A percentile compares a stretch with the other conserved stretches of the same genome.
Conservation (phyloP, 129 eudicot genomes). For the Flaveria linearis region DNA sequence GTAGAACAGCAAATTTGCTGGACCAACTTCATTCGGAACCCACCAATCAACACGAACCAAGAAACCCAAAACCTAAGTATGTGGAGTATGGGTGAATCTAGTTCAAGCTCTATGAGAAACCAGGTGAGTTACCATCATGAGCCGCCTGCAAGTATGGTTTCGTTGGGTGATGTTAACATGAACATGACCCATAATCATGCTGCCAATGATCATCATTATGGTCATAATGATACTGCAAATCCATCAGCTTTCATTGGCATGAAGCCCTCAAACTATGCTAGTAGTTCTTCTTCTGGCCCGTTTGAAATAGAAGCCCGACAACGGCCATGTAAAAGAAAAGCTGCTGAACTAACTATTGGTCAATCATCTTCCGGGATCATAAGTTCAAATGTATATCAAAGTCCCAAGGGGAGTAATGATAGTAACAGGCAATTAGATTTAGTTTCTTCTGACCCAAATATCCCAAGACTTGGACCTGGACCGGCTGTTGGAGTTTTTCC, state of each 20-base stretch:
- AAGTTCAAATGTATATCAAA: slow-evolving; percentile 45
- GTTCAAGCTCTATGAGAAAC: slow-evolving; percentile 49
- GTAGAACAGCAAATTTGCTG: slow-evolving; percentile 59
- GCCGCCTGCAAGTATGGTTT: slow-evolving; percentile 37
- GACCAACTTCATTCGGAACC: slow-evolving; percentile 48
- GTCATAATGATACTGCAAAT: slow-evolving; percentile 40
- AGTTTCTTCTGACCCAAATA: slow-evolving; percentile 36
- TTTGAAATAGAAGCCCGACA: slow-evolving; percentile 54
- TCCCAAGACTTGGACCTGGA: slow-evolving; percentile 63
- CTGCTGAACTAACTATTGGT: slow-evolving; percentile 55
- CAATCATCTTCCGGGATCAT: slow-evolving; percentile 74
- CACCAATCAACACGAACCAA: slow-evolving; percentile 42
- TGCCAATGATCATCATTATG: slow-evolving; percentile 23
- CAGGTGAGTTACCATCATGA: slow-evolving; percentile 36
- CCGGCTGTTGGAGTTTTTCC: slow-evolving; percentile 46
- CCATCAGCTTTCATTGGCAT: slow-evolving; percentile 42
- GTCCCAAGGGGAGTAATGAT: slow-evolving; percentile 18
- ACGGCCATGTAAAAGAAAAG: slow-evolving; percentile 70
- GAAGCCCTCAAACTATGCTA: slow-evolving; percentile 33
- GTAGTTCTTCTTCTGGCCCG: slow-evolving; percentile 52
- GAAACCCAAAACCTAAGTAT: slow-evolving; percentile 42
- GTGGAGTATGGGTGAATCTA: slow-evolving; percentile 69
- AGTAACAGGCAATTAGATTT: background rate
- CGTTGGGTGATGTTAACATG: slow-evolving; percentile 44
- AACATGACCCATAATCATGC: slow-evolving; percentile 42